Base-by-base conservation (phyloP, 2,329 filamentous ascomycete species). In the Zalaria sp. region DNA sequence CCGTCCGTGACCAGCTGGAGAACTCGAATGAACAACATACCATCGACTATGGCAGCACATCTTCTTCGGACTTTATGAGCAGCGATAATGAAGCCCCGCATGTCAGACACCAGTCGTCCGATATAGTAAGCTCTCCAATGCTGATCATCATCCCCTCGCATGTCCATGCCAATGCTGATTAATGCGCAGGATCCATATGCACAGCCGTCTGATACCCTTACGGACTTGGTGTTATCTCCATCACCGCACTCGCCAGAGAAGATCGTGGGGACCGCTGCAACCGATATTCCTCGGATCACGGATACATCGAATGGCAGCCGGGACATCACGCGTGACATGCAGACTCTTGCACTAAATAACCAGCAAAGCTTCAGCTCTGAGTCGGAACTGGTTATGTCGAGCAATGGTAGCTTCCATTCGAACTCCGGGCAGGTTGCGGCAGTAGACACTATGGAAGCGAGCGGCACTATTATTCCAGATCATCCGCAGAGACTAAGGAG, bases 391-490 rank as follows among this genome's bases (percentile, higher is more conserved):
- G 7, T 7, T n/a, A 32, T n/a, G n/a, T 32, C 29, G 7, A n/a
- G 29, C n/a, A 32, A 32, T 7, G 29, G 29, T n/a, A 32, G 29
- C 29, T n/a, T 32, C 7, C 7, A 32, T 7, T 7, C 7, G 7
- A n/a, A n/a, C 29, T n/a, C n/a, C 7, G 29, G n/a, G n/a, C 29
- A 32, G 7, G 3, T 57, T 52, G 4, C 46, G 4, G 53, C 57
- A 43, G 52, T 46, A 18, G 47, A 55, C 6, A 57, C 60, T 9
- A 60, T 64, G 59, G 60, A 62, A 46, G 60, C 61, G 6, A 64
- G 61, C 36, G 62, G 61, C 7, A 65, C 61, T 1, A 62, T 65
- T 43, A 55, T 64, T 27, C 59, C 61, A 34, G 58, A 62, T 9
- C 45, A 40, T 8, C 38, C 47, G 7, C 18, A 25, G 11, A 25